Evolutionary conservation across 306 rosid species (phyloP).

Genomic region (Acacia melanoxylon): DNA sequence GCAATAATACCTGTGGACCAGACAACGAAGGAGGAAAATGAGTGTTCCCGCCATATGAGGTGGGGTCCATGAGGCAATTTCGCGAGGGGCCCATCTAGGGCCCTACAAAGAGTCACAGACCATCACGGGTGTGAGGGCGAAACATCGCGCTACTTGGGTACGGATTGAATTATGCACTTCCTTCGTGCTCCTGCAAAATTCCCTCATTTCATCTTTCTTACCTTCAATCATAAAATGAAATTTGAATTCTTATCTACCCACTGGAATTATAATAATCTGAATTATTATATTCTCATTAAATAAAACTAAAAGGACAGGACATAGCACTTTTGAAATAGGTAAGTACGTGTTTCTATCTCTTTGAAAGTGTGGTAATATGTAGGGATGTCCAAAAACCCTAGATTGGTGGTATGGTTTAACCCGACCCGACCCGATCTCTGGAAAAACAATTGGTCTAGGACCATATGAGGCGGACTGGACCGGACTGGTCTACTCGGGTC

Average conservation of each 20-base stretch:
- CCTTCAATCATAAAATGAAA: not conserved
- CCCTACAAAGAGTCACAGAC: not conserved
- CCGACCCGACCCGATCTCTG: too few species aligned
- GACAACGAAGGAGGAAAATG: not conserved
- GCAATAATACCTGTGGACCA: not conserved
- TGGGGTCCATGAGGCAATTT: constrained; percentile 26
- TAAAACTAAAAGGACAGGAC: too few species aligned
- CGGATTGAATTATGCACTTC: not conserved
- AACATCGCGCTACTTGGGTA: not conserved
- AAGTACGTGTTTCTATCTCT: too few species aligned
- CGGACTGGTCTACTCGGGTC: too few species aligned
- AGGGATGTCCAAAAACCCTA: too few species aligned
- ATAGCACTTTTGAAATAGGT: too few species aligned
- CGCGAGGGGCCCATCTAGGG: constrained; percentile 24
- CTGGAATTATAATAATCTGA: too few species aligned
- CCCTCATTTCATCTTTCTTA: not conserved
- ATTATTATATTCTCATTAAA: too few species aligned
- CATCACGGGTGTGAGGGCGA: constrained; percentile 23
- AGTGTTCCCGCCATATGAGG: constrained; percentile 9
- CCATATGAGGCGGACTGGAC: too few species aligned
- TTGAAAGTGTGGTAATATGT: not conserved
- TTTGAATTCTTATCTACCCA: too few species aligned
- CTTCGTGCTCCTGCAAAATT: not conserved
- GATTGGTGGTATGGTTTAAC: too few species aligned
- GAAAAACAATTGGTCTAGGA: too few species aligned